Evolutionary conservation across 2,329 filamentous ascomycete species (phyloP).

Genomic region (Claviceps citrina): DNA sequence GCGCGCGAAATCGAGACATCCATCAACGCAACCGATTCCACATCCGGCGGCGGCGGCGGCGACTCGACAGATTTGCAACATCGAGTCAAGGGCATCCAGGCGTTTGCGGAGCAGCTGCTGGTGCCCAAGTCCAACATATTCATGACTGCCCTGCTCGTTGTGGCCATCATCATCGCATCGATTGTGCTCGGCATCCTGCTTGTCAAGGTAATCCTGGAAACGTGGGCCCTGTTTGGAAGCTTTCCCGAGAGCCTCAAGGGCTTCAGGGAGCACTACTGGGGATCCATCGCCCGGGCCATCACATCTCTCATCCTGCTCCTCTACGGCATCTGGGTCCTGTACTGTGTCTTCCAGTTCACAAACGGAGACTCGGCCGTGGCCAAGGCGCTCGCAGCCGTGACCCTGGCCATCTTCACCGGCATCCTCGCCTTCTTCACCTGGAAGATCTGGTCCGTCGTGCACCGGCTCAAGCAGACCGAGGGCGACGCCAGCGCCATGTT

Average conservation of each 20-base stretch:
- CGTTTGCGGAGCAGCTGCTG: constrained; percentile 65
- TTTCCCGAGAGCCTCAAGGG: constrained; percentile 67
- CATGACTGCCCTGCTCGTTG: constrained; percentile 83
- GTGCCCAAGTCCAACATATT: constrained; percentile 86
- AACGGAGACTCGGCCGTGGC: constrained; percentile 89
- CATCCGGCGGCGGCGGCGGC: constrained; percentile 6
- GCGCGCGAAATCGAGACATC: constrained; percentile 36
- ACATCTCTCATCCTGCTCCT: constrained; percentile 80
- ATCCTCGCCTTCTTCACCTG: constrained; percentile 71
- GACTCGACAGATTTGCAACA: constrained; percentile 23
- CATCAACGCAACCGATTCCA: constrained; percentile 22
- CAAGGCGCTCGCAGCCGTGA: constrained; percentile 67
- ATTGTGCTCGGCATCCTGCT: constrained; percentile 79
- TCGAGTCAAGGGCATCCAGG: constrained; percentile 61
- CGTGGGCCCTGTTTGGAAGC: constrained; percentile 76
- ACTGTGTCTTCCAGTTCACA: constrained; percentile 92
- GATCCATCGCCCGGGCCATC: constrained; percentile 73
- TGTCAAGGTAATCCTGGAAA: constrained; percentile 79
- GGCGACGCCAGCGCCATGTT: constrained; percentile 63
- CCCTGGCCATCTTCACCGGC: constrained; percentile 63
- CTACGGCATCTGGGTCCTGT: constrained; percentile 89
- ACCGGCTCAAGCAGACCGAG: constrained; percentile 55
- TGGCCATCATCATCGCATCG: constrained; percentile 69
- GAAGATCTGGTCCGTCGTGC: constrained; percentile 66
- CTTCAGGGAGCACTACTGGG: constrained; percentile 96